A percentile compares a stretch with the other conserved stretches of the same genome.
Conservation (phyloP, 2,329 filamentous ascomycete genomes). For the Colletotrichum lini region DNA sequence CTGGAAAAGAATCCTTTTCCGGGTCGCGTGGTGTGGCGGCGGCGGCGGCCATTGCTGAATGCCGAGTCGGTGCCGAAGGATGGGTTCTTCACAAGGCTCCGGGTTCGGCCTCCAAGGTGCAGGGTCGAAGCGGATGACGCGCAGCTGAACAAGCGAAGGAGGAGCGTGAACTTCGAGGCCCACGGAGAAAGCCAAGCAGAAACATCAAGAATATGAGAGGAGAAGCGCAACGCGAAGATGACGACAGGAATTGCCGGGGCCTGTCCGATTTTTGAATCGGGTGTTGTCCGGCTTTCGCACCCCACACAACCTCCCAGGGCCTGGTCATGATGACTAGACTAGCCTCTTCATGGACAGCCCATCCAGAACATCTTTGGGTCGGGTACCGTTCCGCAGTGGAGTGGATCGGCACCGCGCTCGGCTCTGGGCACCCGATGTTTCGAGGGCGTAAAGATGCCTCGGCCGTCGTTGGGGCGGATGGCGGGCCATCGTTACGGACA, state of each 20-base stretch:
- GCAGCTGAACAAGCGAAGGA: background rate
- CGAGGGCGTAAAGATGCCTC: slow-evolving; percentile 33
- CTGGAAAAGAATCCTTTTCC: slow-evolving; percentile 38
- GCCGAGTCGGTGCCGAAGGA: slow-evolving; percentile 38
- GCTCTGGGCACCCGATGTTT: slow-evolving; percentile 36
- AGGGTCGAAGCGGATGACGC: background rate
- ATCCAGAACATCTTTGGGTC: slow-evolving; percentile 18
- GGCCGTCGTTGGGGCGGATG: slow-evolving; percentile 5
- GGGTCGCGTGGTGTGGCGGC: slow-evolving; percentile 32
- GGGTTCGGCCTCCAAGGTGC: background rate
- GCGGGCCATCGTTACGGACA: slow-evolving; percentile 3
- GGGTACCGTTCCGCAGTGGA: slow-evolving; percentile 37
- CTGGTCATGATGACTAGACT: slow-evolving; percentile 34
- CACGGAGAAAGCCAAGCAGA: slow-evolving; percentile 14
- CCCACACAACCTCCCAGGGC: slow-evolving; percentile 20
- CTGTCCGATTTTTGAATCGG: slow-evolving; percentile 33
- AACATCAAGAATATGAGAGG: slow-evolving; percentile 15
- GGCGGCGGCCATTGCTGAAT: slow-evolving; percentile 5
- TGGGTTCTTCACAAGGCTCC: background rate
- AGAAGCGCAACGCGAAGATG: slow-evolving; percentile 17
- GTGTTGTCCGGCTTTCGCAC: slow-evolving; percentile 24
- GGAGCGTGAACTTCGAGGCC: background rate
- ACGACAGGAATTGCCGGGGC: slow-evolving; percentile 35
- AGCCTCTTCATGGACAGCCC: slow-evolving; percentile 13
- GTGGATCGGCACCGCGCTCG: slow-evolving; percentile 41